Percentiles rank a stretch among this genome's conserved stretches.
Conservation (phyloP, 2,329 filamentous ascomycete species). For the Fusarium sambucinum region DNA sequence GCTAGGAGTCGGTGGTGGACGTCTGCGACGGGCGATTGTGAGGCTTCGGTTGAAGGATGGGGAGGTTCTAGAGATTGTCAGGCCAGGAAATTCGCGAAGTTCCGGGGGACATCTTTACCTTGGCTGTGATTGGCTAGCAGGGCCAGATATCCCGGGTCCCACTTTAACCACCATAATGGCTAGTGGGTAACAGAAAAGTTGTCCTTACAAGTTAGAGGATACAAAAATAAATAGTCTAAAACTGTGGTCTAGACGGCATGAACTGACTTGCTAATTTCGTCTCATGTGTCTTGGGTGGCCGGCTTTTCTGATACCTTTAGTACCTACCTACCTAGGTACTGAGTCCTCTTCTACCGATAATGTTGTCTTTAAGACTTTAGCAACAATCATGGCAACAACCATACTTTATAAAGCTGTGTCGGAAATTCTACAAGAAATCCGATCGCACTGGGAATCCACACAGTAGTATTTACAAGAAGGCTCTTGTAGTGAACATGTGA, state of each 20-base stretch:
- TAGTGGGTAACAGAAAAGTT: not conserved
- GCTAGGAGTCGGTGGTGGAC: constrained; percentile 45
- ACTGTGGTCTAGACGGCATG: not conserved
- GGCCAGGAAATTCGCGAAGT: constrained; percentile 54
- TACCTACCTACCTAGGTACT: too few relatives aligned
- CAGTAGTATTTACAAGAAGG: too few relatives aligned
- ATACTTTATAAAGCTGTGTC: not conserved
- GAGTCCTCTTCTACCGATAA: not conserved
- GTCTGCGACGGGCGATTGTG: constrained; percentile 46
- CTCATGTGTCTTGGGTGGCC: not conserved
- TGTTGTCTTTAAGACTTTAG: not conserved
- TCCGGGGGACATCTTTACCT: constrained; percentile 49
- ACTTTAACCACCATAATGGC: constrained; percentile 21
- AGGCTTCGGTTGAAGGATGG: constrained; percentile 48
- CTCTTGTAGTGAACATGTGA: not conserved
- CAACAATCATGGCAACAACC: not conserved
- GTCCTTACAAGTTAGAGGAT: not conserved
- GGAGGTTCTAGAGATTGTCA: constrained; percentile 51
- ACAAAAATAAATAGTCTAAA: not conserved
- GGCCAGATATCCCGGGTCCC: constrained; percentile 36
- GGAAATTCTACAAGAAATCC: not conserved
- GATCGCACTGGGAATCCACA: too few relatives aligned
- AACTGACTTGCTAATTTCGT: not conserved
- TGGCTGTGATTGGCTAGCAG: constrained; percentile 49
- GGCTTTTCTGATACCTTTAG: not conserved